These are phyloP conservation scores for Stemphylium lycopersici DNA, from an alignment of 2,329 filamentous ascomycete species.

Conservation along the genomic window DNA sequence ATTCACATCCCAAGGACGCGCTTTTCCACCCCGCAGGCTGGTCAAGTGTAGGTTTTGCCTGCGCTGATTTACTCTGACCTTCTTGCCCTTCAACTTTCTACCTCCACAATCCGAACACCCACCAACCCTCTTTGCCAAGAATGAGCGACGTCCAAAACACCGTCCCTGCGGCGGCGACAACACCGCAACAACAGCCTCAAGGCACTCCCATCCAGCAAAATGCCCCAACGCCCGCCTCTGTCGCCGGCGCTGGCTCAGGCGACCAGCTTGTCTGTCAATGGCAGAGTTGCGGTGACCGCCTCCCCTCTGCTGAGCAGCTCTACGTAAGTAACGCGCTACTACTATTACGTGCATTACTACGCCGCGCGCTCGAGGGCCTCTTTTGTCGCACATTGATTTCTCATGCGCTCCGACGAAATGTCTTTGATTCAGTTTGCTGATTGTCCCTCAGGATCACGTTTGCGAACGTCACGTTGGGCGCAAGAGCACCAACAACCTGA, in stretches of 20 bases:
- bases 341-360: not conserved
- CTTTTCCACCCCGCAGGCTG: conserved; percentile 1
- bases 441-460: conserved; percentile 78
- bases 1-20: conserved; percentile 11
- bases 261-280: conserved; percentile 65
- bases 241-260: conserved; percentile 34
- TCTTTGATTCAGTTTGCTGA: conserved; percentile 11
- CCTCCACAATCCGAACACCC: not conserved
- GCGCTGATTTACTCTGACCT: conserved; percentile 3
- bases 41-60: not conserved
- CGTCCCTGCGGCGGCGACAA: conserved; percentile 31
- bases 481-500: conserved; percentile 99
- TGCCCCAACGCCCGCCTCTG: conserved; percentile 39
- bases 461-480: conserved; percentile 98
- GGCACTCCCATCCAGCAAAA: conserved; percentile 43
- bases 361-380: not conserved
- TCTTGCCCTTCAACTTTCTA: not conserved
- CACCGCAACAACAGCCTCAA: conserved; percentile 43
- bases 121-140: conserved; percentile 16
- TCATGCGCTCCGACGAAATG: not conserved
- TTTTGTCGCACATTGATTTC: not conserved
- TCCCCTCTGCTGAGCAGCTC: conserved; percentile 63
- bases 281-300: conserved; percentile 66
- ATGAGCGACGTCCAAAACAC: conserved; percentile 28
- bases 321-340: conserved; percentile 59